Evolutionary conservation across 805 yeast species (phyloP), one percentile per base, ranked within the genome.

Genomic region (Saccharomycopsis sp.): DNA sequence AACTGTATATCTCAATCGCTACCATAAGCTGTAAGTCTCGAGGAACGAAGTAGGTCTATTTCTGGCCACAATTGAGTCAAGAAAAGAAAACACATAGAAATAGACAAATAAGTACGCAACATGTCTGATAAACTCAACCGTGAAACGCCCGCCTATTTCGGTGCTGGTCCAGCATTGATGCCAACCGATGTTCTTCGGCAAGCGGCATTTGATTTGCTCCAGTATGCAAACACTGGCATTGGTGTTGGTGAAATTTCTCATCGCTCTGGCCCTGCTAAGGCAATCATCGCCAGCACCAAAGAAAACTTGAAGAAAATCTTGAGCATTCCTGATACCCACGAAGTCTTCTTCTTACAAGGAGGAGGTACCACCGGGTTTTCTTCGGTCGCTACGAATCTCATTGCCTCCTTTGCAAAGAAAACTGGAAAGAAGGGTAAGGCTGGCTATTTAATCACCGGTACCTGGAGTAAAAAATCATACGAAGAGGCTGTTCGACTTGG

Each of bases 331-430:
- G 96, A 89, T 60, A 86, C 96, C 34, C 96, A 94, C 70, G 97
- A 91, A 71, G 92, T 92, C 1, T 85, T 94, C 70, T 94, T 92
- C 74, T 72, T 92, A 73, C 99, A 94, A 75, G 98, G 99, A 63
- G 99, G 99, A 62, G 99, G 98, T 60, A 92, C 98, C 55, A 87
- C 91, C 34, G 98, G 97, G 3, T 94, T 94, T 65, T 88, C 98
- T 2, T 83, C 97, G 3, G 78, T 89, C 52, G 90, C 89, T 9
- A 83, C 91, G 65, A 92, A 91, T 70, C 70, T 94, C 71, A 70
- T 87, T 61, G 96, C 97, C 24, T 77, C 86, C 20, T 82, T 80
- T 71, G 87, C 86, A 51, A 82, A 82, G 63, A 84, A 79, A 67
- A 80, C 86, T 18, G 94, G 92, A 48, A 83, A 82, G 65, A 78